A percentile compares a stretch with the other conserved stretches of the same genome.
phyloP scores from a whole-genome alignment of 73 alveolate species.

The Paramecium sexaurelia region DNA sequence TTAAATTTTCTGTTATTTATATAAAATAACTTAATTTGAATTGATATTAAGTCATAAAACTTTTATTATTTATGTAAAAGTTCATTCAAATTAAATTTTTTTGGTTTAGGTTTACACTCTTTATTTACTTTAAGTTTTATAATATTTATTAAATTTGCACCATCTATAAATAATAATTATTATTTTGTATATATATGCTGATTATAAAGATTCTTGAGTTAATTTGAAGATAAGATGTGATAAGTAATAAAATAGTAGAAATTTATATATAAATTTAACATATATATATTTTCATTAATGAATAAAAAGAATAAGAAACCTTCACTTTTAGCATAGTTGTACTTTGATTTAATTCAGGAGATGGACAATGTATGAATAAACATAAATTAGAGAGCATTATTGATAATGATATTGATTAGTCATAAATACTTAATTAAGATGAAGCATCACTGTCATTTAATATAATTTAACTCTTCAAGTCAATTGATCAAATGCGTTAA shows the following conservation, averaged over 20 bases:
- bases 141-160: no score
- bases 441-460: not conserved
- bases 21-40: constrained; percentile 70
- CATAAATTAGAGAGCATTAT: not conserved
- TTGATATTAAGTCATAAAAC: constrained; percentile 80
- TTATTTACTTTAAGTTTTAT: no score
- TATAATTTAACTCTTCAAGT: not conserved
- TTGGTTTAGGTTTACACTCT: no score
- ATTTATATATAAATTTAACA: not conserved
- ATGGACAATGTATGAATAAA: not conserved
- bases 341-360: not conserved
- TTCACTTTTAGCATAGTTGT: not conserved
- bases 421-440: not conserved
- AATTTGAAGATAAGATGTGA: no score
- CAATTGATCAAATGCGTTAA: not conserved
- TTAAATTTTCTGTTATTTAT: constrained; percentile 63
- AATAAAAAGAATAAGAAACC: not conserved
- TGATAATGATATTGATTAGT: not conserved
- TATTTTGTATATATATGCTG: no score
- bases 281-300: not conserved
- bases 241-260: constrained; percentile 61
- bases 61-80: constrained; percentile 82
- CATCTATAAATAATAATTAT: no score
- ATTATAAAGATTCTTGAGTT: no score
- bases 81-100: no score